Percentiles rank a stretch among this genome's conserved stretches.
phyloP scores from a whole-genome alignment of 164 flowering plant genomes.

The Sextonia rubra region DNA sequence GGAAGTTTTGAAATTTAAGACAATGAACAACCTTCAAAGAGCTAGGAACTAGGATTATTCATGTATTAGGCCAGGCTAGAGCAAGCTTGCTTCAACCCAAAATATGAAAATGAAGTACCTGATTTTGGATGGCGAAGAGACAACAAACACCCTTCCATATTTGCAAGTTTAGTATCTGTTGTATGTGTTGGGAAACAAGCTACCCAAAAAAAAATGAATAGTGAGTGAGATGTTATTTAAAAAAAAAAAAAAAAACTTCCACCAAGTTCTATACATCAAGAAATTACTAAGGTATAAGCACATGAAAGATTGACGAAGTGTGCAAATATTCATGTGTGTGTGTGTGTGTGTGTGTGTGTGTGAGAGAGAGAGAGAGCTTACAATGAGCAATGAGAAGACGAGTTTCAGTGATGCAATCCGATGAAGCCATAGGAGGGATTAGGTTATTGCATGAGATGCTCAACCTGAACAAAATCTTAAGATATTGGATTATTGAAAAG shows the following conservation, averaged over 20 bases:
- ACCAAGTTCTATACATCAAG: background rate
- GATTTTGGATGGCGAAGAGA: constrained; percentile 76
- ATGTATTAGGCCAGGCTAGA: too few species aligned
- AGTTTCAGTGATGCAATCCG: background rate
- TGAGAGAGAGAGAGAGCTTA: background rate
- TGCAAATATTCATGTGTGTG: too few species aligned
- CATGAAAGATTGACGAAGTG: too few species aligned
- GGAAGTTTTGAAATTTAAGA: too few species aligned
- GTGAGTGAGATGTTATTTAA: background rate
- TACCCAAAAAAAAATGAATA: background rate
- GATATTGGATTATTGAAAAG: background rate
- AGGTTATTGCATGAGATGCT: background rate
- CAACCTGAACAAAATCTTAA: background rate
- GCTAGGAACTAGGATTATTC: too few species aligned
- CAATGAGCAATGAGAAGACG: background rate
- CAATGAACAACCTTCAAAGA: too few species aligned
- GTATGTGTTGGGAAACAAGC: constrained; percentile 8
- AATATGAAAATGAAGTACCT: constrained; percentile 31
- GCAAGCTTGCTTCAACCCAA: too few species aligned
- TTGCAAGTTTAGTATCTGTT: constrained; percentile 18
- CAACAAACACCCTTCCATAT: constrained; percentile 37
- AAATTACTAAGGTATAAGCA: background rate
- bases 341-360: too few species aligned
- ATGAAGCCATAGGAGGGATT: background rate
- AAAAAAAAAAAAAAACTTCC: too few species aligned